Conservation (phyloP, 2,329 filamentous ascomycete species). For the Sclerotinia trifoliorum region DNA sequence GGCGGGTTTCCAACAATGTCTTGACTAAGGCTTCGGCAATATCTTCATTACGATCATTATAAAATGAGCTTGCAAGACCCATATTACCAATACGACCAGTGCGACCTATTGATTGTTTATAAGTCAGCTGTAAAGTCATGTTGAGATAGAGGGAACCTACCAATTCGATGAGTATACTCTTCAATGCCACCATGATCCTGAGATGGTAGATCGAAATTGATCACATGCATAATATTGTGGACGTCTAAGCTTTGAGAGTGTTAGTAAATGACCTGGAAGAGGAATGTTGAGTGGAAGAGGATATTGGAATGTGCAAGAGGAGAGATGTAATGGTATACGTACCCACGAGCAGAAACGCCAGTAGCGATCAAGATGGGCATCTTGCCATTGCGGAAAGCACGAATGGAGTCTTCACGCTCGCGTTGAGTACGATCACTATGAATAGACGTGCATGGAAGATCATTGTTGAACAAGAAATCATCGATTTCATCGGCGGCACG, state of each 20-base stretch:
- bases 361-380: conserved; percentile 83
- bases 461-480: conserved; percentile 79
- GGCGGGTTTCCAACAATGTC: conserved; percentile 75
- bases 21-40: conserved; percentile 75
- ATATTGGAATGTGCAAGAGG: not conserved
- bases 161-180: conserved; percentile 93
- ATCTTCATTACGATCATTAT: conserved; percentile 71
- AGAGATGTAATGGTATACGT: not conserved
- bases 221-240: conserved; percentile 80
- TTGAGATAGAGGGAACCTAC: conserved; percentile 48
- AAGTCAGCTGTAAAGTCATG: conserved; percentile 15
- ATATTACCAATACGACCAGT: conserved; percentile 90
- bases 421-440: conserved; percentile 83
- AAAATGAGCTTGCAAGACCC: conserved; percentile 87
- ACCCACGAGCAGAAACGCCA: conserved; percentile 78
- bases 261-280: not conserved
- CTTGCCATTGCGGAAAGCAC: conserved; percentile 73
- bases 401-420: conserved; percentile 89
- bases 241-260: conserved; percentile 61
- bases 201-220: conserved; percentile 88
- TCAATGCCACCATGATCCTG: conserved; percentile 78
- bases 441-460: conserved; percentile 81
- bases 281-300: too few species aligned
- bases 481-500: conserved; percentile 77
- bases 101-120: conserved; percentile 57